phyloP scores from a whole-genome alignment of 2,329 filamentous ascomycete species.

The Xylariaceae sp. region DNA sequence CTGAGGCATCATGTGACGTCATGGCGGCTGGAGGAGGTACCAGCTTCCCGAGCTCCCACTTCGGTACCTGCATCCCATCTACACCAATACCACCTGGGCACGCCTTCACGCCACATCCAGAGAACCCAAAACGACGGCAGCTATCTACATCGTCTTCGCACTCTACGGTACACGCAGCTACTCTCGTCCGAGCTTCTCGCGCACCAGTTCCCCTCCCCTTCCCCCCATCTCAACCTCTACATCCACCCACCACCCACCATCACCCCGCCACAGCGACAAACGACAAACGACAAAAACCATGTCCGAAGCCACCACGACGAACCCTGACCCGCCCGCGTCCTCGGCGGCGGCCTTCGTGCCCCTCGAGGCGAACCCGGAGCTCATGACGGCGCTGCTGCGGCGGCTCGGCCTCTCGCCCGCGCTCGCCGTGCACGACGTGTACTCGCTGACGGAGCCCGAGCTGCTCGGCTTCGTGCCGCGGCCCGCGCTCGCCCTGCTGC shows the following conservation, averaged over 20 bases:
- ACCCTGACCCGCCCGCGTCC: neutral
- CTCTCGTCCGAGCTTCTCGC: too few species aligned
- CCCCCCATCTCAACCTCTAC: neutral
- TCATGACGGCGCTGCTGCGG: slow-evolving; percentile 12
- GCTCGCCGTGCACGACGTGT: slow-evolving; percentile 11
- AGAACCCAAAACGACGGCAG: too few species aligned
- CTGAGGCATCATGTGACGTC: too few species aligned
- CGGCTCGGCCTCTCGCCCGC: slow-evolving; percentile 8
- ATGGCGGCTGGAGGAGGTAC: too few species aligned
- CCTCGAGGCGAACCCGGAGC: slow-evolving; percentile 11
- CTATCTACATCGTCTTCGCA: too few species aligned
- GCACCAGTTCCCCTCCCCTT: neutral
- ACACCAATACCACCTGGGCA: too few species aligned
- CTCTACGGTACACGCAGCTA: too few species aligned
- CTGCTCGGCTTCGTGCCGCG: slow-evolving; percentile 7
- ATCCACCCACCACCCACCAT: neutral
- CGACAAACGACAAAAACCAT: too few species aligned
- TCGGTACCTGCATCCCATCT: too few species aligned
- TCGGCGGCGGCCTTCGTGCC: slow-evolving; percentile 7
- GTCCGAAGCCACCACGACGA: neutral
- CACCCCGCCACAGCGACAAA: neutral
- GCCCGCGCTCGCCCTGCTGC: slow-evolving; percentile 64
- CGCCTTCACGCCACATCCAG: too few species aligned
- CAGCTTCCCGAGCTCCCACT: too few species aligned
- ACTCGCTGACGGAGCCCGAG: slow-evolving; percentile 7